Conservation (phyloP, 257 asterid genomes). For the Solanum ahanhuiri region DNA sequence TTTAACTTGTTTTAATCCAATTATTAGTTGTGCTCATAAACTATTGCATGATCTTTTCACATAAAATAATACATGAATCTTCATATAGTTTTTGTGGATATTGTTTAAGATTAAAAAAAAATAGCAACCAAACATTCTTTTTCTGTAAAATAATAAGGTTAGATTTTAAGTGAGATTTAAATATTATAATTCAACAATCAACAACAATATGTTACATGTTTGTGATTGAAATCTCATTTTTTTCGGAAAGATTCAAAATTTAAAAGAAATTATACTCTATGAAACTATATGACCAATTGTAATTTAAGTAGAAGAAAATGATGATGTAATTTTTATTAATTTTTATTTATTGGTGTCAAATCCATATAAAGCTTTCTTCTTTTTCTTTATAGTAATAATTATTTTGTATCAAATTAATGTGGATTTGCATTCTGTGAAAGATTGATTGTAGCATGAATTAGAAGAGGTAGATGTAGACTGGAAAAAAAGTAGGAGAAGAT, state of each 20-base stretch:
- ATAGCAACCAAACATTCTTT: not conserved
- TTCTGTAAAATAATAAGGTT: not conserved
- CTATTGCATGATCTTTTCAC: not conserved
- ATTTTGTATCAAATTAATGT: not conserved
- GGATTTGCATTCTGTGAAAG: not conserved
- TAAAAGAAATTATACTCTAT: not conserved
- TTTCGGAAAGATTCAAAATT: not conserved
- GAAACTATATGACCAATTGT: not conserved
- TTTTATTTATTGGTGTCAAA: not conserved
- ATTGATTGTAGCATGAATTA: too few relatives aligned
- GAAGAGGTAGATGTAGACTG: accelerated
- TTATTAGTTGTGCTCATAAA: not conserved
- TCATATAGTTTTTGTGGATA: not conserved
- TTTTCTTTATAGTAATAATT: not conserved
- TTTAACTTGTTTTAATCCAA: not conserved
- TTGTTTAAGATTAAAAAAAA: not conserved
- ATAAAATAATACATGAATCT: not conserved
- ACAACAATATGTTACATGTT: not conserved
- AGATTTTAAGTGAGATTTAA: not conserved
- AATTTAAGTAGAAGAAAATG: not conserved
- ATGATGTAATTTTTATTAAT: not conserved
- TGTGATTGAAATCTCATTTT: not conserved
- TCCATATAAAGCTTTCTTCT: not conserved
- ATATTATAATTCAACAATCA: not conserved
- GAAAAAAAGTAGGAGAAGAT: too few relatives aligned